Conservation (phyloP, 2,329 filamentous ascomycete species). For the Hyphodiscus sp. region DNA sequence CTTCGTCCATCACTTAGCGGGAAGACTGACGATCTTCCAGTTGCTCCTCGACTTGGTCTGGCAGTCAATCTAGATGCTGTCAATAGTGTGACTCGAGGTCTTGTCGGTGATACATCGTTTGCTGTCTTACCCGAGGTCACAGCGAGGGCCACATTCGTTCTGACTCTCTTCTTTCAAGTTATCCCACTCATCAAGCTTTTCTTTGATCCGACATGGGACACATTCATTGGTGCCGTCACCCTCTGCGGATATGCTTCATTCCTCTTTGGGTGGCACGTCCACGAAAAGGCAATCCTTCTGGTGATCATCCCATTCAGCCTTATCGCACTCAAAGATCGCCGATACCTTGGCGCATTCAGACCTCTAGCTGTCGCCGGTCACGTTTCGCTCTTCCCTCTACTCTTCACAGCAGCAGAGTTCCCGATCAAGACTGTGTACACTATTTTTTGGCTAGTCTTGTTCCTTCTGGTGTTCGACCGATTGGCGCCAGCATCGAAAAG, state of each 20-base stretch:
- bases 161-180: constrained; percentile 78
- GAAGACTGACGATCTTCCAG: constrained; percentile 41
- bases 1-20: not conserved
- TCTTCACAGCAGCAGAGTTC: constrained; percentile 90
- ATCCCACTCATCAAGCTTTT: constrained; percentile 81
- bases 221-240: constrained; percentile 82
- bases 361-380: constrained; percentile 90
- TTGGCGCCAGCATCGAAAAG: constrained; percentile 77
- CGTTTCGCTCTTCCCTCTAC: constrained; percentile 86
- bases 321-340: constrained; percentile 80
- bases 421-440: constrained; percentile 93
- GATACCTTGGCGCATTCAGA: constrained; percentile 85
- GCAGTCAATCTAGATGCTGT: constrained; percentile 67
- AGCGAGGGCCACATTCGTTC: constrained; percentile 69
- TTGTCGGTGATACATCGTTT: constrained; percentile 91
- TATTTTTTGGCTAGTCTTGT: constrained; percentile 81
- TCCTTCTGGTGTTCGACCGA: constrained; percentile 79
- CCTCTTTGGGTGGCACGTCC: constrained; percentile 96
- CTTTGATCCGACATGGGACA: constrained; percentile 73
- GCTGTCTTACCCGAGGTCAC: constrained; percentile 85
- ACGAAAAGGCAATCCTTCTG: constrained; percentile 92
- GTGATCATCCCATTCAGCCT: constrained; percentile 94
- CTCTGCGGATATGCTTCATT: constrained; percentile 95
- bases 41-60: constrained; percentile 75
- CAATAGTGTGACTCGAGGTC: constrained; percentile 82